A percentile compares a stretch with the other conserved stretches of the same genome.
Conservation (phyloP, 768 basidiomycete genomes). For the Auriculariales sp. region DNA sequence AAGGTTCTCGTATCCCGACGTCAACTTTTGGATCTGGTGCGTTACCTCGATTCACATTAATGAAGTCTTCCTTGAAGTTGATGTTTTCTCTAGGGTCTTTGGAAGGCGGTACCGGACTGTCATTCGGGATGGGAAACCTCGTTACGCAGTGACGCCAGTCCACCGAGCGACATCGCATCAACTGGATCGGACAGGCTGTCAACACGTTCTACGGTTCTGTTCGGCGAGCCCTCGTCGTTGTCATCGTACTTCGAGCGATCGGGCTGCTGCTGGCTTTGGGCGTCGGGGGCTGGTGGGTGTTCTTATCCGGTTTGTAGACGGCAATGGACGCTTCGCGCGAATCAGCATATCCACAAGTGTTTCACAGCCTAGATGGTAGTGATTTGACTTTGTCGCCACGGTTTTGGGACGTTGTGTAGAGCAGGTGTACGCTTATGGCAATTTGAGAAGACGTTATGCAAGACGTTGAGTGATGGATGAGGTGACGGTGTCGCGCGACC, state of each 20-base stretch:
- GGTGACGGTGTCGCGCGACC: no score
- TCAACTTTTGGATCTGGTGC: constrained; percentile 98
- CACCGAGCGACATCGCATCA: constrained; percentile 62
- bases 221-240: constrained; percentile 86
- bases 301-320: constrained; percentile 13
- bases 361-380: no score
- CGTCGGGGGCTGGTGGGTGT: constrained; percentile 72
- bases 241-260: constrained; percentile 76
- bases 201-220: constrained; percentile 91
- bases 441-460: no score
- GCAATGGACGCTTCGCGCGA: not conserved
- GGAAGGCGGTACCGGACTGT: constrained; percentile 89
- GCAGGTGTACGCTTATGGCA: no score
- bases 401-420: no score
- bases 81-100: constrained; percentile 58
- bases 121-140: constrained; percentile 90
- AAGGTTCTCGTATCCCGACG: constrained; percentile 89
- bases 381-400: no score
- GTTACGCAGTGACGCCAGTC: constrained; percentile 49
- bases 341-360: no score
- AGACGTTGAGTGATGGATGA: no score
- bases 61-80: constrained; percentile 2
- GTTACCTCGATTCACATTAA: constrained; percentile 12
- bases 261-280: constrained; percentile 54
- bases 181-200: constrained; percentile 90